A percentile compares a stretch with the other conserved stretches of the same genome.
These are phyloP conservation scores for Pyrus hybrid DNA, from an alignment of 331 rosid species.

Conservation along the genomic window DNA sequence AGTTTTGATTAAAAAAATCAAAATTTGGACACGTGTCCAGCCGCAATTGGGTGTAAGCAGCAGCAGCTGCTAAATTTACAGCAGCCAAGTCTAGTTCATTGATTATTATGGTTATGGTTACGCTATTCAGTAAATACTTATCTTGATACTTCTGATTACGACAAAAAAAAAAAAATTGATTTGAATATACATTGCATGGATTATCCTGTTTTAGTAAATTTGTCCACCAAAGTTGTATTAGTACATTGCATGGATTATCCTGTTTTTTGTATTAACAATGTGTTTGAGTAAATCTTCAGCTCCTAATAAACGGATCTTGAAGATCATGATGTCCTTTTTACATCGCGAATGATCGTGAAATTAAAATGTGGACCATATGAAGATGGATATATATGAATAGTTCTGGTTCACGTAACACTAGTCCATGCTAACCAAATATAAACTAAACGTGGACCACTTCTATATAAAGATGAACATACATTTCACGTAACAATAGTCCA, in stretches of 20 bases:
- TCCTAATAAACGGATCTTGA: background rate
- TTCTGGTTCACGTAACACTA: too few species aligned
- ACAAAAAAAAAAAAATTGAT: background rate
- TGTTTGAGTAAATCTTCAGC: too few species aligned
- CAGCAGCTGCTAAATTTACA: too few species aligned
- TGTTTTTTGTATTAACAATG: background rate
- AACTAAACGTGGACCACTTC: background rate
- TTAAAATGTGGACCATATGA: background rate
- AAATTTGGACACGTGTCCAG: too few species aligned
- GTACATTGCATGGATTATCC: too few species aligned
- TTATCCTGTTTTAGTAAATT: too few species aligned
- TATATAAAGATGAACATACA: too few species aligned
- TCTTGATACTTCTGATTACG: background rate
- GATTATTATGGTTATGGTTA: background rate
- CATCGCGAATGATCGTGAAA: background rate
- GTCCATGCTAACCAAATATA: background rate
- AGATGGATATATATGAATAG: background rate
- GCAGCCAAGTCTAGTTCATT: too few species aligned
- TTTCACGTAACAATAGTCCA: too few species aligned
- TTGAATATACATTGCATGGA: too few species aligned
- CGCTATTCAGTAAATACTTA: background rate
- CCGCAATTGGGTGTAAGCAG: too few species aligned
- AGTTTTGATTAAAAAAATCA: too few species aligned
- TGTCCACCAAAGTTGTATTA: background rate
- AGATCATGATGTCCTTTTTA: background rate